phyloP scores from a whole-genome alignment of 2,329 filamentous ascomycete genomes.

The Alternaria postmessia region DNA sequence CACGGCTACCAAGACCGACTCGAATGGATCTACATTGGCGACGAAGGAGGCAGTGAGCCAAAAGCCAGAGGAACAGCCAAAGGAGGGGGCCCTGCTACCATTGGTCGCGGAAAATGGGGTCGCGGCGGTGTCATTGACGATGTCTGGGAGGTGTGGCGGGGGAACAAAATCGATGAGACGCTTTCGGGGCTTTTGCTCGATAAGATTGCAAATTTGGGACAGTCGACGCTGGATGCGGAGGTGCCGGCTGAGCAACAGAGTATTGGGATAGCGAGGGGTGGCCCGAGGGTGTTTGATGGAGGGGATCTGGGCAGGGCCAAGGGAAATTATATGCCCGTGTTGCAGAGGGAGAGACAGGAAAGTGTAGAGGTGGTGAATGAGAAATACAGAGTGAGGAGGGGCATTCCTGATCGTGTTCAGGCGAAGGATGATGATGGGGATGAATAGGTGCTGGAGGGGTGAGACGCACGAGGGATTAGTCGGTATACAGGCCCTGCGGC shows the following conservation, averaged over 20 bases:
- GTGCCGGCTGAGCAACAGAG: constrained; percentile 14
- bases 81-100: constrained; percentile 14
- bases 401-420: constrained; percentile 39
- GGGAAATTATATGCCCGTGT: constrained; percentile 66
- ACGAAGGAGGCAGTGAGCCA: constrained; percentile 64
- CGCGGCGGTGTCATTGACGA: constrained; percentile 55
- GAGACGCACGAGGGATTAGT: neutral
- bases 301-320: constrained; percentile 62
- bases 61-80: constrained; percentile 29
- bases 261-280: constrained; percentile 40
- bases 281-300: constrained; percentile 66
- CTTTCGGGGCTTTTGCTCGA: constrained; percentile 78
- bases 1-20: constrained; percentile 66
- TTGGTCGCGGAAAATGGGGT: constrained; percentile 46
- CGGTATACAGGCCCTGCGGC: neutral
- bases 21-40: constrained; percentile 81
- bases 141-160: constrained; percentile 84
- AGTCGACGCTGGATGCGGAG: constrained; percentile 32
- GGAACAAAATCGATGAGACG: constrained; percentile 88
- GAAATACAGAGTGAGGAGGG: constrained; percentile 63
- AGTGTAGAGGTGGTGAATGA: constrained; percentile 69
- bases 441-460: constrained; percentile 26
- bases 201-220: constrained; percentile 58
- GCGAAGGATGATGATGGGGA: constrained; percentile 40
- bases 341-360: constrained; percentile 65